Evolutionary conservation across 305 asterid genomes (phyloP).

Genomic region (Fraxinus sp.): DNA sequence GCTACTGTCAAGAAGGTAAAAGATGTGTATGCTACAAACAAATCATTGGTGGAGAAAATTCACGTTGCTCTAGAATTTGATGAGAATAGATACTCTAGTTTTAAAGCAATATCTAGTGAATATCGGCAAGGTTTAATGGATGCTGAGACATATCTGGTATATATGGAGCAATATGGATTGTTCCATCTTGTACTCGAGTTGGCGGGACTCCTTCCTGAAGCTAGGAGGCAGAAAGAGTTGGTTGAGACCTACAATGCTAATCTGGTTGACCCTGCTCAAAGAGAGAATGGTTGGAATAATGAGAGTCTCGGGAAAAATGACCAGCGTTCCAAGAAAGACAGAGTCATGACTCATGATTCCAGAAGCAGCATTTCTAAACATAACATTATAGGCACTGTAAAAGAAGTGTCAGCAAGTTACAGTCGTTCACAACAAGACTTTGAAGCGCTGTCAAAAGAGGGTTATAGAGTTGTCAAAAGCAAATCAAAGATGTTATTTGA

Average conservation of each 20-base stretch:
- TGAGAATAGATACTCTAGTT: constrained; percentile 62
- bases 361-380: constrained; percentile 28
- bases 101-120: constrained; percentile 72
- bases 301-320: constrained; percentile 32
- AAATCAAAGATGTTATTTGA: constrained; percentile 42
- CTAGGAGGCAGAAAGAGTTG: constrained; percentile 72
- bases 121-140: constrained; percentile 71
- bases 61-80: constrained; percentile 64
- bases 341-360: constrained; percentile 46
- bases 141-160: constrained; percentile 65
- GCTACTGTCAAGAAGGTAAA: constrained; percentile 36
- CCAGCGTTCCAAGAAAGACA: constrained; percentile 49
- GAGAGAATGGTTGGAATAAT: constrained; percentile 38
- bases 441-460: constrained; percentile 78
- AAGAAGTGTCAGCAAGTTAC: constrained; percentile 58
- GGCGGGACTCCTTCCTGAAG: constrained; percentile 79
- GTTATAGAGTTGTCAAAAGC: constrained; percentile 59
- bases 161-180: constrained; percentile 79
- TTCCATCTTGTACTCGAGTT: constrained; percentile 78
- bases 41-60: constrained; percentile 79
- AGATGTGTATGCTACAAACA: constrained; percentile 76
- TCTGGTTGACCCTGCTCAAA: constrained; percentile 29
- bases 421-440: constrained; percentile 50
- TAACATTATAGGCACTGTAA: constrained; percentile 45
- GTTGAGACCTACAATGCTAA: constrained; percentile 59